phyloP scores from a whole-genome alignment of 2,329 filamentous ascomycete species.

The Plectosphaerella plurivora region DNA sequence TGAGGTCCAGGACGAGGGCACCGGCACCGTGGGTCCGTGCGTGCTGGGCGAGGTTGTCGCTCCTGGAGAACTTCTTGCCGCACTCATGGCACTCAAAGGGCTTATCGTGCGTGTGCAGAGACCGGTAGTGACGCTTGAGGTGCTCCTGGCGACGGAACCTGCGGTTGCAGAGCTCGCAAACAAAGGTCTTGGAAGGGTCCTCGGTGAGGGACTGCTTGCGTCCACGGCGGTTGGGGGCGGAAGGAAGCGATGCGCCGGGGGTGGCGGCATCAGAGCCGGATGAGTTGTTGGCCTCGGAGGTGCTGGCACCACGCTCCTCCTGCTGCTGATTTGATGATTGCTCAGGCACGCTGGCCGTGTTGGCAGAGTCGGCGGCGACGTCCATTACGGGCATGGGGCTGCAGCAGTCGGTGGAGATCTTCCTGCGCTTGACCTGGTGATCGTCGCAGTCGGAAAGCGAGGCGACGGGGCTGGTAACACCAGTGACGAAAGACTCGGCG shows the following conservation, averaged over 20 bases:
- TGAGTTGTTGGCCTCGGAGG: slow-evolving; percentile 34
- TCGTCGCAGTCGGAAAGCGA: slow-evolving; percentile 44
- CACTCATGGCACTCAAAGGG: slow-evolving; percentile 97
- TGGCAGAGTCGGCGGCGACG: slow-evolving; percentile 30
- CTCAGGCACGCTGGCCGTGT: slow-evolving; percentile 20
- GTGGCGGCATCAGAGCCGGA: slow-evolving; percentile 9
- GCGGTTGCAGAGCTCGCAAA: slow-evolving; percentile 92
- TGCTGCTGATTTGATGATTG: slow-evolving; percentile 20
- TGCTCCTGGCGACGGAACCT: slow-evolving; percentile 98
- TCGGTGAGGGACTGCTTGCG: slow-evolving; percentile 98
- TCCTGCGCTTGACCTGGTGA: slow-evolving; percentile 55
- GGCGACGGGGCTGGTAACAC: slow-evolving; percentile 59
- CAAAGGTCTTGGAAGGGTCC: slow-evolving; percentile 96
- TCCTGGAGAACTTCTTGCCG: slow-evolving; percentile 98
- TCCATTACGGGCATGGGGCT: slow-evolving; percentile 36
- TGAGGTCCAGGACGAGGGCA: slow-evolving; percentile 84
- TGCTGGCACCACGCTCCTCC: slow-evolving; percentile 27
- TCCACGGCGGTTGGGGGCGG: slow-evolving; percentile 73
- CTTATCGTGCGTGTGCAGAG: slow-evolving; percentile 97
- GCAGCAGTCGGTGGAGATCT: slow-evolving; percentile 34
- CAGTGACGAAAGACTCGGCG: slow-evolving; percentile 54
- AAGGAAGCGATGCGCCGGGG: slow-evolving; percentile 34
- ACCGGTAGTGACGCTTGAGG: slow-evolving; percentile 96
- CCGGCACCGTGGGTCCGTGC: slow-evolving; percentile 88
- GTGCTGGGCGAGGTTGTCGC: slow-evolving; percentile 95